Conservation (phyloP, 768 basidiomycete species). For the Boletus patriciae region DNA sequence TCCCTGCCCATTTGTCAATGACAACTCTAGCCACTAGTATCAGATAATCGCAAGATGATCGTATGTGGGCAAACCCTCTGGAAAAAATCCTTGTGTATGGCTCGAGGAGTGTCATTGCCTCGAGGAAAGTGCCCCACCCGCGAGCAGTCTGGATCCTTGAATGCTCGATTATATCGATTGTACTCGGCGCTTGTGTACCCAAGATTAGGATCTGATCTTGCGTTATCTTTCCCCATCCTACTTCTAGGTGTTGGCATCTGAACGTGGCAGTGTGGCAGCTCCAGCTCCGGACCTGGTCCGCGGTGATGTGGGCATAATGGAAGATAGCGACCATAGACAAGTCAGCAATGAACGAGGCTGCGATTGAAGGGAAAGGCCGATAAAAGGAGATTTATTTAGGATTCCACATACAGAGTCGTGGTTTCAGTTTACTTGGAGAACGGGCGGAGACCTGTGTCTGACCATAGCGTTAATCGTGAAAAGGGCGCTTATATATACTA, state of each 20-base stretch:
- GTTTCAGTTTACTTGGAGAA: too few relatives aligned
- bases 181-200: not conserved
- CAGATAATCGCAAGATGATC: slow-evolving; percentile 31
- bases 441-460: too few relatives aligned
- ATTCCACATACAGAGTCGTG: too few relatives aligned
- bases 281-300: slow-evolving; percentile 37
- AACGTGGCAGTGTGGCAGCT: slow-evolving; percentile 42
- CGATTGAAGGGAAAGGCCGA: slow-evolving; percentile 25
- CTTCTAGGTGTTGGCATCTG: slow-evolving; percentile 38
- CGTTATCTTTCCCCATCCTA: slow-evolving; percentile 42
- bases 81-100: slow-evolving; percentile 39
- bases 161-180: not conserved
- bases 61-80: slow-evolving; percentile 38
- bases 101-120: slow-evolving; percentile 29
- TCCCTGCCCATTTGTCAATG: slow-evolving; percentile 37
- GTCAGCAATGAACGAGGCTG: slow-evolving; percentile 15
- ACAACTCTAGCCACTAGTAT: slow-evolving; percentile 29
- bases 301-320: slow-evolving; percentile 42
- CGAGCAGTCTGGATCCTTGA: slow-evolving; percentile 40
- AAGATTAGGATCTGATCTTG: slow-evolving; percentile 36
- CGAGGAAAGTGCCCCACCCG: slow-evolving; percentile 37
- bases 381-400: too few relatives aligned
- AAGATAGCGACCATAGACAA: slow-evolving; percentile 30
- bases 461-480: too few relatives aligned
- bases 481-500: too few relatives aligned